Conservation (phyloP, 75 land plant species). For the Selaginella moellendorffii region DNA sequence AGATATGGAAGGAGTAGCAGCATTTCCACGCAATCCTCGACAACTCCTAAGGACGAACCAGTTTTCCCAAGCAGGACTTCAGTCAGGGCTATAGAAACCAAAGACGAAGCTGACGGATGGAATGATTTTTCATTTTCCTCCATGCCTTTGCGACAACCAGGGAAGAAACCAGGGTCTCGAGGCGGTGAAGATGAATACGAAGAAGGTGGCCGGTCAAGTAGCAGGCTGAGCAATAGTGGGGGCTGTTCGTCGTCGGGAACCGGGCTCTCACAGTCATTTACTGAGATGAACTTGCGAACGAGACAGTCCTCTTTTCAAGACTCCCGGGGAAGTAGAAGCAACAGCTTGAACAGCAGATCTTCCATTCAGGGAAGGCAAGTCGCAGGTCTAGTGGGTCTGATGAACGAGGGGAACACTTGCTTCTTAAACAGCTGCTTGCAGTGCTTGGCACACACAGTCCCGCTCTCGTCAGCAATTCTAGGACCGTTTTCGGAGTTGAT, state of each 20-base stretch:
- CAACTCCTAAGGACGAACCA: not conserved
- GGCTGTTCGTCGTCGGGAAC: not conserved
- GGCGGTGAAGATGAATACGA: not conserved
- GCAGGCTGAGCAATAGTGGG: not conserved
- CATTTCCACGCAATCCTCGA: too few relatives aligned
- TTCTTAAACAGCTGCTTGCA: constrained; percentile 25
- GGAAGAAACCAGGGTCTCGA: too few relatives aligned
- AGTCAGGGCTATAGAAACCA: not conserved
- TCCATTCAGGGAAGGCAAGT: not conserved
- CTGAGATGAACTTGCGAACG: not conserved
- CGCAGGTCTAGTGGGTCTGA: constrained; percentile 19
- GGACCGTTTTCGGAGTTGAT: constrained; percentile 13
- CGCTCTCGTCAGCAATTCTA: constrained; percentile 16
- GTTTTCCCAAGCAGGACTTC: not conserved
- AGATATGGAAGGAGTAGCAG: not conserved
- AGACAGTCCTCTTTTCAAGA: not conserved
- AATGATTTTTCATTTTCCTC: too few relatives aligned
- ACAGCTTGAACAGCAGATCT: not conserved
- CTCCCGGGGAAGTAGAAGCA: not conserved
- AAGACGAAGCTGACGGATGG: too few relatives aligned
- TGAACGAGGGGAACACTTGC: constrained; percentile 27
- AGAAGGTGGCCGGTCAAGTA: not conserved
- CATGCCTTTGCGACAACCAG: too few relatives aligned
- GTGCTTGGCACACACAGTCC: constrained; percentile 25
- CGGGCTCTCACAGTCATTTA: not conserved